Conservation (phyloP, 306 rosid genomes). For the Glycine latifolia region DNA sequence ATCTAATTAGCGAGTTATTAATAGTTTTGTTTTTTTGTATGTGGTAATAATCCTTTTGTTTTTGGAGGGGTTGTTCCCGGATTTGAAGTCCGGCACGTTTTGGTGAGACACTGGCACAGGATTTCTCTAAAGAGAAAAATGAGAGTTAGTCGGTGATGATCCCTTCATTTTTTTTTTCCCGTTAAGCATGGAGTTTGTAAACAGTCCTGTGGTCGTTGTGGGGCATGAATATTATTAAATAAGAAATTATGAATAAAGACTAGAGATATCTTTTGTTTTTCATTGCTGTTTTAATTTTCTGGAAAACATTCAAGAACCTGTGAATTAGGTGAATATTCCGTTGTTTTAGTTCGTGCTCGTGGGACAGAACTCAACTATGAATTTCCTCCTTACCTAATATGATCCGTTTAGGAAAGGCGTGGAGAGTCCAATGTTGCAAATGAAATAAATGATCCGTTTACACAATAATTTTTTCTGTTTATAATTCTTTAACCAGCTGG, state of each 20-base stretch:
- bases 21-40: not conserved
- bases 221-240: slow-evolving; percentile 50
- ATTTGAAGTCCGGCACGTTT: slow-evolving; percentile 65
- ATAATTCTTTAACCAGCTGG: too few species aligned
- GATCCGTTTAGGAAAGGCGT: not conserved
- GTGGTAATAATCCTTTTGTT: slow-evolving; percentile 33
- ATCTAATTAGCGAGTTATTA: slow-evolving; percentile 34
- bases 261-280: not conserved
- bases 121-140: slow-evolving; percentile 79
- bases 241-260: slow-evolving; percentile 35
- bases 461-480: too few species aligned
- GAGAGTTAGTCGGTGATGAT: slow-evolving; percentile 76
- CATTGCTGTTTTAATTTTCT: not conserved
- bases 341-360: not conserved
- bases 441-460: not conserved
- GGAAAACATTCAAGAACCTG: not conserved
- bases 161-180: slow-evolving; percentile 20
- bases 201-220: slow-evolving; percentile 44
- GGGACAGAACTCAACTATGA: not conserved
- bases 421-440: not conserved
- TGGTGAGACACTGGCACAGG: slow-evolving; percentile 72
- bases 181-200: slow-evolving; percentile 39
- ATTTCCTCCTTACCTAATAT: not conserved
- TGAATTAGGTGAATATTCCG: not conserved
- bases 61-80: slow-evolving; percentile 49